Conservation (phyloP, 2,329 filamentous ascomycete species). For the Exophiala viscosa region DNA sequence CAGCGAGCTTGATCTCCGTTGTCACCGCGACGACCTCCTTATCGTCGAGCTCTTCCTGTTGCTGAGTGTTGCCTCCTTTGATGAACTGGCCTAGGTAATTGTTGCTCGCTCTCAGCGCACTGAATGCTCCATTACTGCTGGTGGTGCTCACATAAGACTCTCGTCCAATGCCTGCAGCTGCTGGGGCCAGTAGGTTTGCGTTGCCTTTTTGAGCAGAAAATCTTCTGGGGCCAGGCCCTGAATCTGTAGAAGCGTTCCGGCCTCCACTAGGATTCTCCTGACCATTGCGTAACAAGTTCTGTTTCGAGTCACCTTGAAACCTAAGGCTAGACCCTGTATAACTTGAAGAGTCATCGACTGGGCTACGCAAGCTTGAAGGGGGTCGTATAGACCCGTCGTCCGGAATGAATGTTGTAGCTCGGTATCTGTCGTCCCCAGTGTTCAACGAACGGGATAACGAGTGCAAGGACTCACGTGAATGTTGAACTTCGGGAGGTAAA, state of each 20-base stretch:
- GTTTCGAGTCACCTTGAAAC: conserved; percentile 40
- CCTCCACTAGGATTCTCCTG: conserved; percentile 53
- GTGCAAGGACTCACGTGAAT: conserved; percentile 80
- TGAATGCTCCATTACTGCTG: conserved; percentile 31
- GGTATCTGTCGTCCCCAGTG: conserved; percentile 79
- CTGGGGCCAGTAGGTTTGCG: conserved; percentile 22
- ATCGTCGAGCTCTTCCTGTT: conserved; percentile 10
- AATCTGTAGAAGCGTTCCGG: conserved; percentile 6
- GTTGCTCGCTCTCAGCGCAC: conserved; percentile 35
- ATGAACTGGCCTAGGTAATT: conserved; percentile 39
- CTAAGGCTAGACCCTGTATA: conserved; percentile 45
- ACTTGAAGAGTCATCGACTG: conserved; percentile 50
- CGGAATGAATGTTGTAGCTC: conserved; percentile 56
- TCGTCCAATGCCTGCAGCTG: conserved; percentile 7
- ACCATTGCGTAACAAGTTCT: conserved; percentile 55
- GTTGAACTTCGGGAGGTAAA: conserved; percentile 75
- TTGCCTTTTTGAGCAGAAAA: not conserved
- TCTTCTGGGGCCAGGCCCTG: not conserved
- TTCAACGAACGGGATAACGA: conserved; percentile 75
- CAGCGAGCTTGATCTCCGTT: conserved; percentile 15
- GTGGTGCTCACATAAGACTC: conserved; percentile 27
- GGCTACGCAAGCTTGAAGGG: conserved; percentile 34
- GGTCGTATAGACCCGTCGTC: conserved; percentile 43
- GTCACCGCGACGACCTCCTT: conserved; percentile 20
- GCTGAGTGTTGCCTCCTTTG: conserved; percentile 31